Evolutionary conservation across 192 early-diverging fungal genomes (phyloP), one percentile per base, ranked within the genome.

Genomic region (Mortierella claussenii): DNA sequence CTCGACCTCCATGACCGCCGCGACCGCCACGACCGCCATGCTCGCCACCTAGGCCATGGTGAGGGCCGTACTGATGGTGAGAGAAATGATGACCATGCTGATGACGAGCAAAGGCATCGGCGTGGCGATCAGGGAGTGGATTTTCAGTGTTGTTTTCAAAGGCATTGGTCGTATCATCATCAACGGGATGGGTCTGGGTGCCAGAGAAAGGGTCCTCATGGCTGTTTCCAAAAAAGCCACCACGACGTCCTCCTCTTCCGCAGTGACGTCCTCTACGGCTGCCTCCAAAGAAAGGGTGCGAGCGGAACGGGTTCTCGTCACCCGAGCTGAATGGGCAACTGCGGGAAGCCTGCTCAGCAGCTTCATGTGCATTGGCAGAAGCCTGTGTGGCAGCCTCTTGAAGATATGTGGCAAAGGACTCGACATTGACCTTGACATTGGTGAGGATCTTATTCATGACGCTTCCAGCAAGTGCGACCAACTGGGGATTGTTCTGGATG

Each of bases 401-500:
- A 7, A 75, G 56, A 40, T 54, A 75, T 0, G 9, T 55, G 28
- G 63, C 71, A 55, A 75, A 75, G 7, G 71, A 65, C 30, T 65
- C 71, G 20, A 75, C 55, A 28, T 75, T 75, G 33, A 75, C 71
- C 34, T 66, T 56, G 43, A 75, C 71, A n/a, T 75, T 60, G 31
- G 63, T 60, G 33, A 66, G 3, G 15, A 75, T 75, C 47, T 76
- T 52, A 52, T 67, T 60, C 73, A 76, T 67, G 47, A 76, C 62
- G 26, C 52, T 60, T 2, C 73, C 73, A 18, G 64, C 44, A 13
- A 76, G 33, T 12, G 42, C 30, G 5, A 76, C 73, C 37, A 76
- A 15, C 47, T 76, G 73, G 1, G 73, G 73, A 27, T 76, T 76
- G 59, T 67, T 67, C n/a, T 66, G 63, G 51, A 76, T 76, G 17